These are phyloP conservation scores for Planoprotostelium fungivorum DNA, from an alignment of 78 protist genomes.

Conservation along the genomic window DNA sequence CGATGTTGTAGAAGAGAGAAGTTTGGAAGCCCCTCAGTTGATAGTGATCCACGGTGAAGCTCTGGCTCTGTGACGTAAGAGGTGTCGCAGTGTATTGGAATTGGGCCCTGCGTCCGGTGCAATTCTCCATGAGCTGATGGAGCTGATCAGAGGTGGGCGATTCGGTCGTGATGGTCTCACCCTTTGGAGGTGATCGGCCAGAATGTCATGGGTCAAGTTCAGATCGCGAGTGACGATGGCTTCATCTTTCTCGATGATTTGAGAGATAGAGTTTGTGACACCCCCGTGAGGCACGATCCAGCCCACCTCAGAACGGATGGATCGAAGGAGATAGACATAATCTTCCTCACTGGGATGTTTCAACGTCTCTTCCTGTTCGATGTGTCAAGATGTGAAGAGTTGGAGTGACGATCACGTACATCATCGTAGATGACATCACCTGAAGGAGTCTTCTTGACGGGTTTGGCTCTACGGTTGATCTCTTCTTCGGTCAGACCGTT, in stretches of 20 bases:
- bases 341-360: background rate
- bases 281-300: background rate
- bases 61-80: background rate
- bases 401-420: background rate
- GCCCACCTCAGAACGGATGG: background rate
- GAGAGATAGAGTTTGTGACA: background rate
- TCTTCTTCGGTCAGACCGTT: background rate
- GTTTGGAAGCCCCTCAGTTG: background rate
- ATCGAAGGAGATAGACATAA: background rate
- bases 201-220: background rate
- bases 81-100: background rate
- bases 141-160: too few relatives aligned
- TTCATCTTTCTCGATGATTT: background rate
- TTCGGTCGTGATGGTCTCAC: background rate
- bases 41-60: background rate
- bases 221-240: background rate
- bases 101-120: background rate
- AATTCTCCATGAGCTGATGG: background rate
- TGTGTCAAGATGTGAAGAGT: background rate
- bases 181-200: background rate
- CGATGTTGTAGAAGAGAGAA: background rate
- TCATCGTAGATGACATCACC: background rate
- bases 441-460: background rate
- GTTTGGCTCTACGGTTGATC: background rate
- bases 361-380: background rate